Conservation (phyloP, 208 protist genomes). For the Entamoeba invadens region DNA sequence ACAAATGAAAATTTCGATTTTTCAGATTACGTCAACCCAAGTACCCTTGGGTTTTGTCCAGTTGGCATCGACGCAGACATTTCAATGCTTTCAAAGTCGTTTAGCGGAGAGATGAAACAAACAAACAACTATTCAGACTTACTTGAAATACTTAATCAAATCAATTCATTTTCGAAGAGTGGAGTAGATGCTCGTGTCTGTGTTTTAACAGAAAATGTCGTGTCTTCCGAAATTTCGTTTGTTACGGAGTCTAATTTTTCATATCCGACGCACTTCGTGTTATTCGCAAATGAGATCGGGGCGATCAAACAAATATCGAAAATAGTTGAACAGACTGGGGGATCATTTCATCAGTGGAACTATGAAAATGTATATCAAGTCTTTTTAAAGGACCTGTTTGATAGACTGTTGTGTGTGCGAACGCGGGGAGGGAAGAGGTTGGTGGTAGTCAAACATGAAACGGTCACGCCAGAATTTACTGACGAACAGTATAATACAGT, state of each 20-base stretch:
- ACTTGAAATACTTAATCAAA: not conserved
- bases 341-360: not conserved
- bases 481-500: not conserved
- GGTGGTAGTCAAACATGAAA: not conserved
- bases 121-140: too few species aligned
- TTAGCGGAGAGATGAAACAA: too few species aligned
- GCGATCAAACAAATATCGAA: not conserved
- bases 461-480: not conserved
- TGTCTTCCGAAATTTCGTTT: too few species aligned
- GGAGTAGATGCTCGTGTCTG: too few species aligned
- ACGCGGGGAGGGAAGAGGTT: not conserved
- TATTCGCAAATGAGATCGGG: not conserved
- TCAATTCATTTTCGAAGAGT: not conserved
- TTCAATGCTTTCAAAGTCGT: too few species aligned
- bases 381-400: not conserved
- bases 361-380: not conserved
- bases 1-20: not conserved
- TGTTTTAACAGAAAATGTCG: too few species aligned
- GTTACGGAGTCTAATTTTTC: too few species aligned
- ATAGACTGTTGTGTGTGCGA: not conserved
- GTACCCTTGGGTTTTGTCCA: not conserved
- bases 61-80: not conserved
- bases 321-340: not conserved
- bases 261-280: not conserved
- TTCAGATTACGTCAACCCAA: not conserved